Percentiles rank a stretch among this genome's conserved stretches.
Evolutionary conservation across 2,329 filamentous ascomycete genomes (phyloP).

Genomic region (Xylaria sp.): DNA sequence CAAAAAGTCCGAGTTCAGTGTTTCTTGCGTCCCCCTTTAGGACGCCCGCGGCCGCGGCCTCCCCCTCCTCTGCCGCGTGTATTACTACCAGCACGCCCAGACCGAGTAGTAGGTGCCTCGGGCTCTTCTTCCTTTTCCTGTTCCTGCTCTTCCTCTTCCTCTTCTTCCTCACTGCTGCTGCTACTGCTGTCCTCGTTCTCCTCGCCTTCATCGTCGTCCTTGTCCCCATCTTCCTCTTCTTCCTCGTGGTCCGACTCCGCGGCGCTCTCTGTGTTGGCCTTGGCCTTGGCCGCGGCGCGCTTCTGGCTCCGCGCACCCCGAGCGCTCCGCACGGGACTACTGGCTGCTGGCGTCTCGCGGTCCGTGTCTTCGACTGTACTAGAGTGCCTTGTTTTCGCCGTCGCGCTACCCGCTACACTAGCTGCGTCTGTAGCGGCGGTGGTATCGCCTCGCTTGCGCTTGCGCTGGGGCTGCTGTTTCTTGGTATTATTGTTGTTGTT

Average conservation of each 20-base stretch:
- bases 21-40: constrained; percentile 45
- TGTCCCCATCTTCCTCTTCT: constrained; percentile 6
- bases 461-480: constrained; percentile 49
- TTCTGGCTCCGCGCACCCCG: constrained; percentile 59
- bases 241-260: constrained; percentile 37
- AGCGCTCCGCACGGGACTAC: constrained; percentile 56
- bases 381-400: constrained; percentile 54
- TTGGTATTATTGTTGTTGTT: constrained; percentile 25
- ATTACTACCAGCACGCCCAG: constrained; percentile 34
- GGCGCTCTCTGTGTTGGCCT: constrained; percentile 53
- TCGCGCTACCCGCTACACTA: constrained; percentile 62
- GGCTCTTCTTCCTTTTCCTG: constrained; percentile 33
- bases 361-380: constrained; percentile 67
- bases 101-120: constrained; percentile 42
- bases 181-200: constrained; percentile 30
- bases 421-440: constrained; percentile 50
- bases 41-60: constrained; percentile 44
- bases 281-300: constrained; percentile 57
- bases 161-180: too few relatives aligned
- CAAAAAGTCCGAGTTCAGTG: constrained; percentile 13
- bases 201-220: constrained; percentile 22
- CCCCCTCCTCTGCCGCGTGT: constrained; percentile 38
- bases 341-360: constrained; percentile 56
- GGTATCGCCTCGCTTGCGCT: constrained; percentile 58
- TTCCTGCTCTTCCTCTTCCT: neutral